Evolutionary conservation across 192 early-diverging fungal species (phyloP), one percentile per base, ranked within the genome.

Genomic region (Umbelopsis ramanniana): DNA sequence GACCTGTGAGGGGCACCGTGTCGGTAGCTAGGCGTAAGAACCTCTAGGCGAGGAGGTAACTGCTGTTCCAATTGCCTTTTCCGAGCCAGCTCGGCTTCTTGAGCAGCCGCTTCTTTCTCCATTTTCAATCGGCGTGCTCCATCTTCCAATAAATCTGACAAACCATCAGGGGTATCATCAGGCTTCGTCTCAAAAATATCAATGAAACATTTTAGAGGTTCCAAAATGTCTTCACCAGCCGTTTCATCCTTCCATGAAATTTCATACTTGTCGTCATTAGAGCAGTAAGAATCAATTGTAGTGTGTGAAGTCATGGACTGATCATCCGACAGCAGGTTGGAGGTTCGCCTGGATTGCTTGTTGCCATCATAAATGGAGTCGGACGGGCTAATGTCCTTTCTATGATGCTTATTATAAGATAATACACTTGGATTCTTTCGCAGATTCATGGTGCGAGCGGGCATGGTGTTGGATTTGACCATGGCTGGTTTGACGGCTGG

Each of bases 221-320:
- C 48, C 15, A 79, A 55, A 19, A 79, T 52, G 48, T 79, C 77
- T 40, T 79, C 70, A 9, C 77, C 77, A 17, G 66, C 70, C 29
- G 73, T 57, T 38, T 79, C 77, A 29, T 76, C 75, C 22, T 74
- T 70, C 77, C 77, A 79, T 29, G 77, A 74, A 17, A 79, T 79
- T 19, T 68, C 37, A 52, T 79, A 79, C 7, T 57, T 52, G 40
- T 74, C 76, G 6, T 74, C 33, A 14, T 63, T 63, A 37, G 57
- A 63, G 33, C 57, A 63, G 26, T 63, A 63, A 29, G 57, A 63
- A 37, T 63, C 57, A 14, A 63, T 35, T 3, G 57, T 63, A 6
- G 5, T 63, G 26, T 63, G 57, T 6, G 57, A 63, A 11, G 37
- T 8, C 57, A 63, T 63, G 57, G 57, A 63, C 35, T 26, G 26